These are phyloP conservation scores for Cryoendolithus antarcticus DNA, from an alignment of 2,329 filamentous ascomycete species.

Conservation along the genomic window DNA sequence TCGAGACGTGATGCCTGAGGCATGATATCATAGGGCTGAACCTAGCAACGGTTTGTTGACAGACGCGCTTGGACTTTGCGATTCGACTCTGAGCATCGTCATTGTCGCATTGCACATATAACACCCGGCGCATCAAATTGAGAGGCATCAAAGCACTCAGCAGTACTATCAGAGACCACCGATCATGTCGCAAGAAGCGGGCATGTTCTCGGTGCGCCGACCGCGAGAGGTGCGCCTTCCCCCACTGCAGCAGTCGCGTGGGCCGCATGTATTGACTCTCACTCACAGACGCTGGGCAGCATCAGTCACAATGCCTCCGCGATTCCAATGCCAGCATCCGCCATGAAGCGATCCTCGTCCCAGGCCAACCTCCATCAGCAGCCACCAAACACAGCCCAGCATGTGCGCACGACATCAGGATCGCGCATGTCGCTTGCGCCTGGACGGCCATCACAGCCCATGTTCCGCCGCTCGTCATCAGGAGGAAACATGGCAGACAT, in stretches of 20 bases:
- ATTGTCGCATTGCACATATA: slow-evolving; percentile 4
- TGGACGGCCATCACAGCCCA: slow-evolving; percentile 69
- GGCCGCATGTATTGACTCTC: slow-evolving; percentile 3
- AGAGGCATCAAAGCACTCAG: background rate
- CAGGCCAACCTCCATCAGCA: slow-evolving; percentile 50
- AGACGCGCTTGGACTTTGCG: slow-evolving; percentile 1
- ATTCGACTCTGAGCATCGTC: background rate
- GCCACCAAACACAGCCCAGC: slow-evolving; percentile 53
- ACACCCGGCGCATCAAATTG: background rate
- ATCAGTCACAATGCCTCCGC: slow-evolving; percentile 65
- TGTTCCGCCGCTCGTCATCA: slow-evolving; percentile 75
- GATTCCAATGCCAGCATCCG: slow-evolving; percentile 82
- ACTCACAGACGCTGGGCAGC: slow-evolving; percentile 66
- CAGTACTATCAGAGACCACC: background rate
- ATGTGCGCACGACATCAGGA: slow-evolving; percentile 71
- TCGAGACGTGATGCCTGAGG: no score
- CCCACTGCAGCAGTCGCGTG: background rate
- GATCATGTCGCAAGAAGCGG: slow-evolving; percentile 74
- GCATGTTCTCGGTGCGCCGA: slow-evolving; percentile 82
- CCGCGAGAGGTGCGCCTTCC: slow-evolving; percentile 63
- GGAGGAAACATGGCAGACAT: slow-evolving; percentile 66
- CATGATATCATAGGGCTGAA: no score
- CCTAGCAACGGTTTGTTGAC: slow-evolving; percentile 6
- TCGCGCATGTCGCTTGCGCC: slow-evolving; percentile 77
- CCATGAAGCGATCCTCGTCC: slow-evolving; percentile 85